Conservation (phyloP, 2,329 filamentous ascomycete species). For the Fusarium piperis region DNA sequence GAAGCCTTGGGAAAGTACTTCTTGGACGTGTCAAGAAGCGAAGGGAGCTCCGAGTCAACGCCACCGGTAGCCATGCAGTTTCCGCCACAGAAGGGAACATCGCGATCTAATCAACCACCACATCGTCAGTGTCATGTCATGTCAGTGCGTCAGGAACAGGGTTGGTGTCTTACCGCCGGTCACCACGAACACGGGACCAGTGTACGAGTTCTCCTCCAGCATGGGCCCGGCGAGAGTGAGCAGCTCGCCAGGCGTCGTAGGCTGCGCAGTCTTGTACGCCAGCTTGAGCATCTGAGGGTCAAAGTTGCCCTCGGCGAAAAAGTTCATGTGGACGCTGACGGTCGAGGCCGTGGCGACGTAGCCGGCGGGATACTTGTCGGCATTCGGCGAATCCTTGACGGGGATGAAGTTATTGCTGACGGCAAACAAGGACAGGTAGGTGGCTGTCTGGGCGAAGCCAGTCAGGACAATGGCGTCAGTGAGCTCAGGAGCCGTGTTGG, state of each 20-base stretch:
- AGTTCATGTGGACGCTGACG: constrained; percentile 61
- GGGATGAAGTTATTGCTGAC: constrained; percentile 59
- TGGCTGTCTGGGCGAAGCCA: constrained; percentile 62
- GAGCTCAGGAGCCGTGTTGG: constrained; percentile 60
- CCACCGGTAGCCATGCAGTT: constrained; percentile 61
- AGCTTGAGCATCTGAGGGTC: constrained; percentile 61
- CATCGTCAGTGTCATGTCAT: constrained; percentile 14
- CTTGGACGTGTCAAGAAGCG: constrained; percentile 55
- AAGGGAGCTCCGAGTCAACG: constrained; percentile 48
- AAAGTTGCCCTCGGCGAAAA: constrained; percentile 63
- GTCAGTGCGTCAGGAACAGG: not conserved
- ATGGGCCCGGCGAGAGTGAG: constrained; percentile 61
- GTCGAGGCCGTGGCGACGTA: constrained; percentile 62
- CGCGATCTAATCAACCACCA: constrained; percentile 46
- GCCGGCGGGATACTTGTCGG: constrained; percentile 53
- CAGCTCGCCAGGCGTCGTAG: constrained; percentile 67
- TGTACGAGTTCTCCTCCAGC: constrained; percentile 50
- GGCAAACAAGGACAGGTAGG: constrained; percentile 55
- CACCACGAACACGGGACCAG: constrained; percentile 66
- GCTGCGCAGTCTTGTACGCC: constrained; percentile 61
- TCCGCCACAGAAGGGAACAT: constrained; percentile 69
- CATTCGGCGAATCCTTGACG: constrained; percentile 48
- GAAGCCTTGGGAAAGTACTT: constrained; percentile 56
- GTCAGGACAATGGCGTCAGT: constrained; percentile 69
- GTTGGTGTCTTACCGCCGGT: constrained; percentile 58